Base-by-base conservation (phyloP, 106 monocot species). In the Acorus gramineus region DNA sequence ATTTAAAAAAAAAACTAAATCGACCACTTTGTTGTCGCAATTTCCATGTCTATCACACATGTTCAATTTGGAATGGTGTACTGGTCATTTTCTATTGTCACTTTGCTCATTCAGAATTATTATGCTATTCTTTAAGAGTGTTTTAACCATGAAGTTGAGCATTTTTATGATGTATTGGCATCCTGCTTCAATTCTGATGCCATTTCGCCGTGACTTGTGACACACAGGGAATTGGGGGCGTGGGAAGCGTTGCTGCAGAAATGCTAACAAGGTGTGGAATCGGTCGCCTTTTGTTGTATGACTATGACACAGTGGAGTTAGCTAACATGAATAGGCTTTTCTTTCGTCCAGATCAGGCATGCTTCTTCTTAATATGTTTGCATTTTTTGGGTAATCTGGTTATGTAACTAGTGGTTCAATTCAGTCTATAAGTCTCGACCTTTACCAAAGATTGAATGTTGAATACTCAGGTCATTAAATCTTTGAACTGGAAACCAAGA, bases 291-390 rank as follows among this genome's bases (percentile, higher is more conserved):
- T 73, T 96, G 77, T 81, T 96, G 72, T 96, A 87, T 68, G 90
- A 96, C 61, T 95, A 95, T 83, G 95, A 96, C 55, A 87, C 86
- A 9, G 95, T 90, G 67, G 95, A 96, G 68, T 57, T 90, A 66
- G 95, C 90, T 44, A 96, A 96, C 64, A 96, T 96, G 95, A 96
- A 96, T 72, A 84, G 90, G 68, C 64, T 96, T 50, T 96, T 96
- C 79, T 96, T 96, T 70, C 90, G 95, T 64, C 95, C 95, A 71
- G 95, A 96, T 44, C 95, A 96, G 84, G 95, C 77, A 90, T 86
- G 79, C 50, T 64, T 56, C 14, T 77, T 73, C 57, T 50, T 51
- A n/a, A 49, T 69, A 11, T 13, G 4, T 67, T 9, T 57, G 4
- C 42, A 67, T 59, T 61, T 6, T 47, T 66, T 13, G 44, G 42